Percentiles rank a stretch among this genome's conserved stretches.
These are phyloP conservation scores for Pestalotiopsis fici DNA, from an alignment of 2,329 filamentous ascomycete species.

Conservation along the genomic window DNA sequence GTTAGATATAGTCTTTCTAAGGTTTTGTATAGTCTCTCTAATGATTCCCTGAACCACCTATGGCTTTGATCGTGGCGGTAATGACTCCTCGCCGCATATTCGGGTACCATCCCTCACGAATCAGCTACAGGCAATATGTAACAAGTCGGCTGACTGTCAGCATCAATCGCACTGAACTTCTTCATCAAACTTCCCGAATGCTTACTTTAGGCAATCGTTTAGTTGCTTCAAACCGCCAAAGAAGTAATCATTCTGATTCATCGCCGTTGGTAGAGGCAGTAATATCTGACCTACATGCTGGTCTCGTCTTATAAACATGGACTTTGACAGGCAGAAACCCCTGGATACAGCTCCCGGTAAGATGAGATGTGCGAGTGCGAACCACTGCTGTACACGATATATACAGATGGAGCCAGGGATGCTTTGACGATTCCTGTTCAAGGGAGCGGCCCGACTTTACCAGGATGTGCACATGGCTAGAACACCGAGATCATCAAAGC, in stretches of 20 bases:
- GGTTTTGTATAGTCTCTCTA: too few species aligned
- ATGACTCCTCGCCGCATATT: background rate
- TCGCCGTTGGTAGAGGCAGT: too few species aligned
- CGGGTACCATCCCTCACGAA: background rate
- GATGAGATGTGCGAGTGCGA: background rate
- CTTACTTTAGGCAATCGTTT: background rate
- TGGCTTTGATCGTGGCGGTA: background rate
- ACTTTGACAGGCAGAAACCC: too few species aligned
- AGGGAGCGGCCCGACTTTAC: background rate
- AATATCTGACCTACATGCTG: too few species aligned
- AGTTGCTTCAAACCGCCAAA: background rate
- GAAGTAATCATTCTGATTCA: too few species aligned
- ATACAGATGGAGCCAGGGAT: background rate
- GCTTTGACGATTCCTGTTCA: background rate
- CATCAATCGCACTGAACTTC: background rate
- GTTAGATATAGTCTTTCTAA: too few species aligned
- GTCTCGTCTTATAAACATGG: too few species aligned
- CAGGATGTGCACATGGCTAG: background rate
- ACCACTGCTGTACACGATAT: background rate
- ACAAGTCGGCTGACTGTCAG: too few species aligned
- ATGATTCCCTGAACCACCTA: too few species aligned
- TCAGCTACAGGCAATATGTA: background rate
- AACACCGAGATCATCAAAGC: background rate
- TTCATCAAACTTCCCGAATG: background rate
- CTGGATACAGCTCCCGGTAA: background rate